Percentiles rank a stretch among this genome's conserved stretches.
Evolutionary conservation across 331 rosid genomes (phyloP).

Genomic region (Pyrus hybrid): DNA sequence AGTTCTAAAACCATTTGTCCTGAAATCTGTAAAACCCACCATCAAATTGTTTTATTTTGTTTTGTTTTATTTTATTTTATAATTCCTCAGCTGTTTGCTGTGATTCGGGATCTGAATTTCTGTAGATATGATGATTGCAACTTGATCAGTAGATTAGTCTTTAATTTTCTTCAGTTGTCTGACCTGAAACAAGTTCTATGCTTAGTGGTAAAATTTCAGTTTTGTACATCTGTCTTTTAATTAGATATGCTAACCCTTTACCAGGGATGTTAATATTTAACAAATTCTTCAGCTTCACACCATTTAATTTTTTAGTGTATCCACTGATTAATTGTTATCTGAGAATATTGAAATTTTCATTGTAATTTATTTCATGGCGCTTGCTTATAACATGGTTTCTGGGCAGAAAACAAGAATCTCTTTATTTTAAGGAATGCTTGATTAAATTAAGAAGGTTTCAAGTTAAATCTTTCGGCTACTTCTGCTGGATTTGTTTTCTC

Average conservation of each 20-base stretch:
- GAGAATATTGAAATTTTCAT: conserved; percentile 6
- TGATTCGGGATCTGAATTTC: conserved; percentile 8
- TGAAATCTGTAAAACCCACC: background rate
- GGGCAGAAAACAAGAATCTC: conserved; percentile 1
- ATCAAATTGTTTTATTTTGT: background rate
- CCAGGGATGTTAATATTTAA: background rate
- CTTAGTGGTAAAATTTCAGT: too few species aligned
- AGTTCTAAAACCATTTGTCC: background rate
- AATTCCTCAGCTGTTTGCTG: background rate
- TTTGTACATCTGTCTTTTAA: too few species aligned
- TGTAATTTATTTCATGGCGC: background rate
- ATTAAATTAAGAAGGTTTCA: background rate
- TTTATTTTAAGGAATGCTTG: conserved; percentile 16
- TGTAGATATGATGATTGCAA: background rate
- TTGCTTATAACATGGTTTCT: conserved; percentile 14
- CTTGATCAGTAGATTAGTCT: background rate
- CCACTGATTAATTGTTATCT: background rate
- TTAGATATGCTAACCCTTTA: too few species aligned
- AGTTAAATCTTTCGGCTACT: background rate
- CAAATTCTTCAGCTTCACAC: background rate
- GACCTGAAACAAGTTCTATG: background rate
- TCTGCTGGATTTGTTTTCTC: conserved; percentile 6
- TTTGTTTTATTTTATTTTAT: background rate
- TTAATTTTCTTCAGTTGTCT: conserved; percentile 7
- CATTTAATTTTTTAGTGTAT: background rate